Percentiles rank a stretch among this genome's conserved stretches.
Conservation (phyloP, 2,329 filamentous ascomycete genomes). For the Colletotrichum plurivorum region DNA sequence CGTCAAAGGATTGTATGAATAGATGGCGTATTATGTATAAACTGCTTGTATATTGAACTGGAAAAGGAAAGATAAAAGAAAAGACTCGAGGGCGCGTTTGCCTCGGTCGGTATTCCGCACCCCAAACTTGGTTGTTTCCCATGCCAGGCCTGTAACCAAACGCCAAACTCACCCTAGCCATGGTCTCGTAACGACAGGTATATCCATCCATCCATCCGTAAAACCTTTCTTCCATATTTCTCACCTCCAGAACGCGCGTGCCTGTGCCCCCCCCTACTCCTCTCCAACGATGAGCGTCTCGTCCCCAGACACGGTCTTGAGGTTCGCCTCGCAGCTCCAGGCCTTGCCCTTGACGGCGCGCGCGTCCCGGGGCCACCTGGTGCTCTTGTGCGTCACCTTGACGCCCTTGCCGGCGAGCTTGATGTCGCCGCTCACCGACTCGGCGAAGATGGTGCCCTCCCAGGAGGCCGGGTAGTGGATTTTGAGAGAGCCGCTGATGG, state of each 20-base stretch:
- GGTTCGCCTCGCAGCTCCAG: background rate
- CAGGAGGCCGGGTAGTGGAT: slow-evolving; percentile 64
- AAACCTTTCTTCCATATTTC: slow-evolving; percentile 21
- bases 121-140: background rate
- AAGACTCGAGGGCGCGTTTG: background rate
- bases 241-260: no score
- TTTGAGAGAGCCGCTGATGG: slow-evolving; percentile 59
- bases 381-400: slow-evolving; percentile 47
- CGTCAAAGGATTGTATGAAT: background rate
- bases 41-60: background rate
- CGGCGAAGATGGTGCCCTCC: slow-evolving; percentile 60
- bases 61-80: background rate
- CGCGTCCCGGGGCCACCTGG: slow-evolving; percentile 53
- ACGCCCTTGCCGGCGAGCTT: slow-evolving; percentile 59
- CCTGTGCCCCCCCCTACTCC: no score
- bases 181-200: slow-evolving; percentile 29
- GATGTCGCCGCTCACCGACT: slow-evolving; percentile 58
- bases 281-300: slow-evolving; percentile 16
- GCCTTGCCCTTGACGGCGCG: slow-evolving; percentile 46
- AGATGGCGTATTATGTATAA: background rate
- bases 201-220: slow-evolving; percentile 14
- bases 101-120: slow-evolving; percentile 9
- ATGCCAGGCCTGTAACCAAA: slow-evolving; percentile 2
- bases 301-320: slow-evolving; percentile 21
- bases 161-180: background rate